These are phyloP conservation scores for Apiospora koreana DNA, from an alignment of 2,329 filamentous ascomycete genomes.

Conservation along the genomic window DNA sequence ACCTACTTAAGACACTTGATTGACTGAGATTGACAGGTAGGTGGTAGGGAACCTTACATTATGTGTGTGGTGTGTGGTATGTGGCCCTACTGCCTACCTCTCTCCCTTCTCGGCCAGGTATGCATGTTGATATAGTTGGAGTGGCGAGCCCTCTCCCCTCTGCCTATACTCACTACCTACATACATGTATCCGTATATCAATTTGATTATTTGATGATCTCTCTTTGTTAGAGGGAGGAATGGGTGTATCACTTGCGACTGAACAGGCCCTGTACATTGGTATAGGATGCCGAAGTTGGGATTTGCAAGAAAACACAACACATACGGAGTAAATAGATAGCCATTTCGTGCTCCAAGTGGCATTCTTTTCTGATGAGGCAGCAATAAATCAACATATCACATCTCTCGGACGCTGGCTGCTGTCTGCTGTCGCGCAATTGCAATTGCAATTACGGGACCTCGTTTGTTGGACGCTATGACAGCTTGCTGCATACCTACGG, in stretches of 20 bases:
- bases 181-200: neutral
- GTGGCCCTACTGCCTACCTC: neutral
- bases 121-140: neutral
- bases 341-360: too few relatives aligned
- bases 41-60: neutral
- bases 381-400: too few relatives aligned
- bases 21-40: neutral
- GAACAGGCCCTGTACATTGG: too few relatives aligned
- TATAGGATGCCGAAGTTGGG: neutral
- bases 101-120: neutral
- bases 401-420: too few relatives aligned
- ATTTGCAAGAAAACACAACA: neutral
- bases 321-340: too few relatives aligned
- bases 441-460: neutral
- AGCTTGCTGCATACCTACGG: neutral
- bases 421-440: too few relatives aligned
- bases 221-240: neutral
- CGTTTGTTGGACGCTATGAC: slow-evolving; percentile 2
- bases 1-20: neutral
- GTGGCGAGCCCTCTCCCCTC: too few relatives aligned
- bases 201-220: neutral
- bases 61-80: neutral
- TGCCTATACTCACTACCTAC: neutral
- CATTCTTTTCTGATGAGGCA: too few relatives aligned
- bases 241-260: neutral